Conservation (phyloP, 352 stramenopile genomes). For the Pythium vanterpoolii region DNA sequence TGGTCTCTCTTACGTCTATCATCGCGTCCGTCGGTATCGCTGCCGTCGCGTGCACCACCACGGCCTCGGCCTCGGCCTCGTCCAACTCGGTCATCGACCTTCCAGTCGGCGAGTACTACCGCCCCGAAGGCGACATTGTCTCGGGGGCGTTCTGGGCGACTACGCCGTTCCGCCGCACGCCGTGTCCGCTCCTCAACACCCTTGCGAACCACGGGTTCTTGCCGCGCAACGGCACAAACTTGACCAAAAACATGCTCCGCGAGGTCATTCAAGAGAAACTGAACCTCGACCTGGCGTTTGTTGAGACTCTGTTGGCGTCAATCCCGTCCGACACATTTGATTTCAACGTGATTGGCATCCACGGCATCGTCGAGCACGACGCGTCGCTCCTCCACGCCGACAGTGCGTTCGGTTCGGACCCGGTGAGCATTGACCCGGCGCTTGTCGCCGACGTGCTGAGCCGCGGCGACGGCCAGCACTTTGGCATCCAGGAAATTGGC, state of each 20-base stretch:
- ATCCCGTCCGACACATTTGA: constrained; percentile 14
- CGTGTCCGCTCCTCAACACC: constrained; percentile 47
- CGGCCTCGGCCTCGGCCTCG: too few relatives aligned
- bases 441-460: constrained; percentile 26
- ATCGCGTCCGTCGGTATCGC: too few relatives aligned
- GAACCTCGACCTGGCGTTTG: too few relatives aligned
- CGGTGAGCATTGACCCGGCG: constrained; percentile 6
- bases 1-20: too few relatives aligned
- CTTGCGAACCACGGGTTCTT: constrained; percentile 54
- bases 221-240: constrained; percentile 40
- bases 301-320: too few relatives aligned
- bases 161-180: constrained; percentile 35
- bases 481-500: constrained; percentile 2
- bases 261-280: constrained; percentile 16
- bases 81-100: too few relatives aligned
- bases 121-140: constrained; percentile 24
- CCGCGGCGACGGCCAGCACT: constrained; percentile 8
- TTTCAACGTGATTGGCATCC: constrained; percentile 29
- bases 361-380: constrained; percentile 32
- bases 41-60: too few relatives aligned
- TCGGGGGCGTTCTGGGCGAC: constrained; percentile 27
- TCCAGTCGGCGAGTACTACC: constrained; percentile 28
- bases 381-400: constrained; percentile 34
- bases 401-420: constrained; percentile 27
- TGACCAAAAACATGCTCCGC: constrained; percentile 13